A percentile compares a stretch with the other conserved stretches of the same genome.
These are phyloP conservation scores for Prillingera fragicola DNA, from an alignment of 1,284 basidiomycete genomes.

Conservation along the genomic window DNA sequence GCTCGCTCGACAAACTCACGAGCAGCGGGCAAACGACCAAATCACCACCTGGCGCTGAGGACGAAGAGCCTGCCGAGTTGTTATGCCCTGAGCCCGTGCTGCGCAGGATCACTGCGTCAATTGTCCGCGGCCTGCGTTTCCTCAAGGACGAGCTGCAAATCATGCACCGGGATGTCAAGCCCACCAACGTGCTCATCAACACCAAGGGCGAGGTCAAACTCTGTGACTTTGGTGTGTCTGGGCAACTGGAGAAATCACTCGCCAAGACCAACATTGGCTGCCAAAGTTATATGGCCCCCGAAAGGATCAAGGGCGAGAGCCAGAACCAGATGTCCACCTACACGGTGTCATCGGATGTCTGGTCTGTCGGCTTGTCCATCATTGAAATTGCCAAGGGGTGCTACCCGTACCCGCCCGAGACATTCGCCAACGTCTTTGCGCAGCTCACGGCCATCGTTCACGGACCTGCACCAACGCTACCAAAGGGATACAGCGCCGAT, in stretches of 20 bases:
- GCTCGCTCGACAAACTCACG: conserved; percentile 81
- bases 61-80: conserved; percentile 9
- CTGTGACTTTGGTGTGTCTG: conserved; percentile 97
- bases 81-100: conserved; percentile 75
- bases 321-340: conserved; percentile 82
- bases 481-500: conserved; percentile 51
- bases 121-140: conserved; percentile 90
- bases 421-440: conserved; percentile 93
- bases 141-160: conserved; percentile 94
- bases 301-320: conserved; percentile 91
- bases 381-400: conserved; percentile 87
- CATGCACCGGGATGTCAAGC: conserved; percentile 92
- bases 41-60: conserved; percentile 7
- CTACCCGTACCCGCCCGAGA: conserved; percentile 98
- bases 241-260: conserved; percentile 89
- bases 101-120: conserved; percentile 71
- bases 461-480: conserved; percentile 82
- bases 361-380: conserved; percentile 94
- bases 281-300: conserved; percentile 99
- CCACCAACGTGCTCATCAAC: conserved; percentile 93
- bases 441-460: conserved; percentile 95
- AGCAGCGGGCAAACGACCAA: conserved; percentile 47
- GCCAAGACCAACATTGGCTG: conserved; percentile 99
- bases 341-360: conserved; percentile 94
- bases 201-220: conserved; percentile 84